Percentiles rank a stretch among this genome's conserved stretches.
Evolutionary conservation across 441 rosid species (phyloP).

Genomic region (Breynia disticha): DNA sequence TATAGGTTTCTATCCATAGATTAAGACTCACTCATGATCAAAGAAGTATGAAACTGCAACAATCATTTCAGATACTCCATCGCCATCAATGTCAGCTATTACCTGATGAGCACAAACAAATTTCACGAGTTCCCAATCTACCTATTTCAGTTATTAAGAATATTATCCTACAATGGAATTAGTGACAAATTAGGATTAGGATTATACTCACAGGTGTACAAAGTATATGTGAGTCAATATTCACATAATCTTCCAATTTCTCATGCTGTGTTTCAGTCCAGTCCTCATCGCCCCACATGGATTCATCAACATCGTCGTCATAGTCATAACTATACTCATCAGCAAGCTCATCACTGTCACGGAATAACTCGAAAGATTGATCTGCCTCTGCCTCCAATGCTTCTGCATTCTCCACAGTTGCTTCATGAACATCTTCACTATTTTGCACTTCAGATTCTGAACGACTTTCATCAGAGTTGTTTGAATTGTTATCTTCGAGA

Average conservation of each 20-base stretch:
- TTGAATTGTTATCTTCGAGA: slow-evolving; percentile 53
- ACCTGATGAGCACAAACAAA: slow-evolving; percentile 45
- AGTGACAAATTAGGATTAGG: slow-evolving; percentile 16
- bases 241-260: slow-evolving; percentile 84
- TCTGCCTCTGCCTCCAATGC: slow-evolving; percentile 89
- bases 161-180: slow-evolving; percentile 11
- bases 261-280: slow-evolving; percentile 83
- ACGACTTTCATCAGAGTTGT: slow-evolving; percentile 36
- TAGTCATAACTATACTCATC: slow-evolving; percentile 91
- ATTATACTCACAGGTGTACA: slow-evolving; percentile 74
- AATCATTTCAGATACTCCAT: slow-evolving; percentile 92
- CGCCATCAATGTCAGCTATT: slow-evolving; percentile 95
- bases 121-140: slow-evolving; percentile 5
- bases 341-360: slow-evolving; percentile 81
- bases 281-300: slow-evolving; percentile 96
- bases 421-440: slow-evolving; percentile 35
- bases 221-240: slow-evolving; percentile 82
- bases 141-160: slow-evolving; percentile 13
- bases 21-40: slow-evolving; percentile 80
- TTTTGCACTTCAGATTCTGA: slow-evolving; percentile 35
- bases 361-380: slow-evolving; percentile 82
- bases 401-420: slow-evolving; percentile 83
- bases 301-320: slow-evolving; percentile 83
- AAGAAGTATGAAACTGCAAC: slow-evolving; percentile 94
- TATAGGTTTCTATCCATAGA: slow-evolving; percentile 6